A percentile compares a stretch with the other conserved stretches of the same genome.
These are phyloP conservation scores for Alternaria metachromatica DNA, from an alignment of 2,329 filamentous ascomycete genomes.

Conservation along the genomic window DNA sequence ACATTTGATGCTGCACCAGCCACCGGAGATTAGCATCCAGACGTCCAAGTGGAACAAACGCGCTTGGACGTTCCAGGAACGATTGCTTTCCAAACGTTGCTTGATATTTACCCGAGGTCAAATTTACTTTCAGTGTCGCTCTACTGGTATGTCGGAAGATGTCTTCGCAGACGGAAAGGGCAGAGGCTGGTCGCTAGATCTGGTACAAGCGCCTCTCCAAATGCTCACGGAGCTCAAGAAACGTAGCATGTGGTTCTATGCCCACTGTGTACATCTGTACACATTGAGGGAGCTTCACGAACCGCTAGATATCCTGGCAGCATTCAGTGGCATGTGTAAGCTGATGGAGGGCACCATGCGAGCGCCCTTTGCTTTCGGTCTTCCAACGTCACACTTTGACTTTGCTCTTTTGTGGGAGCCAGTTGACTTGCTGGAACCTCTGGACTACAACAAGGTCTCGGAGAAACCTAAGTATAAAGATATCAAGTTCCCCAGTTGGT, in stretches of 20 bases:
- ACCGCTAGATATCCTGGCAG: not conserved
- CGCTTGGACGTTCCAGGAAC: not conserved
- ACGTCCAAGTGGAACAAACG: not conserved
- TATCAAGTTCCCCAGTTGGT: not conserved
- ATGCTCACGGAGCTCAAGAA: not conserved
- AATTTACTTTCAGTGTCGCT: not conserved
- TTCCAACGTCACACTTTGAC: not conserved
- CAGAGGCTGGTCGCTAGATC: not conserved
- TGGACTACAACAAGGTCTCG: rapidly evolving
- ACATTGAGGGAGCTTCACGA: not conserved
- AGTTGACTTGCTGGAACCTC: rapidly evolving
- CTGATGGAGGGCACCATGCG: not conserved
- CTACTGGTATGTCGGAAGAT: not conserved
- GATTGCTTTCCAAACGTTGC: not conserved
- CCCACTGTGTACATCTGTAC: not conserved
- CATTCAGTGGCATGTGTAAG: not conserved
- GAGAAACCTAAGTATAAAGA: not conserved
- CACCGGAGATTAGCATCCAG: not conserved
- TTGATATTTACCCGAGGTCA: not conserved
- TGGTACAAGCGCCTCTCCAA: not conserved
- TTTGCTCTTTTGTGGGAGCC: not conserved
- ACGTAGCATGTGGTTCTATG: not conserved
- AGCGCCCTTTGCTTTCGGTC: not conserved
- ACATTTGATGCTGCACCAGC: not conserved
- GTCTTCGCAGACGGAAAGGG: not conserved